phyloP scores from a whole-genome alignment of 2,329 filamentous ascomycete species.

The Knufia fluminis region DNA sequence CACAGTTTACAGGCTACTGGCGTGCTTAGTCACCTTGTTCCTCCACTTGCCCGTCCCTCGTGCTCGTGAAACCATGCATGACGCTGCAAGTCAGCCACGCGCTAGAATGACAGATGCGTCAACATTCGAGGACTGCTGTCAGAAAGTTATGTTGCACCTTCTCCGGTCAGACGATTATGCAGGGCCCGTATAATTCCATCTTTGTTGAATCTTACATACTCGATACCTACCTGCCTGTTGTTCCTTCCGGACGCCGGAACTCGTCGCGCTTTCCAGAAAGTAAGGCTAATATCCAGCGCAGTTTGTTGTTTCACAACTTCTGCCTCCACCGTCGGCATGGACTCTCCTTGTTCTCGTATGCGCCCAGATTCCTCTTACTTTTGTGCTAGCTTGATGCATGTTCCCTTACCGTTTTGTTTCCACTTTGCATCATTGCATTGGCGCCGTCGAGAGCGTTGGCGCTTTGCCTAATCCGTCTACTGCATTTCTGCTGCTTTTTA shows the following conservation, averaged over 20 bases:
- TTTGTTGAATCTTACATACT: no score
- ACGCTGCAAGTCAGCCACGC: no score
- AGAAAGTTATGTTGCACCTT: background rate
- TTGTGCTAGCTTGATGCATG: background rate
- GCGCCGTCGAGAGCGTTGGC: background rate
- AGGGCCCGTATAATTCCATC: no score
- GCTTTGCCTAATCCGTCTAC: slow-evolving; percentile 5
- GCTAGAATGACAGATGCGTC: background rate
- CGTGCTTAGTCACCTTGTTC: no score
- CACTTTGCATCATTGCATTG: background rate
- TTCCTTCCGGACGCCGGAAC: background rate
- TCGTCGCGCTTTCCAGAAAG: background rate
- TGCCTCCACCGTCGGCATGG: background rate
- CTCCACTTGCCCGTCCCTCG: no score
- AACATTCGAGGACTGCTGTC: background rate
- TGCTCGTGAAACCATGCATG: no score
- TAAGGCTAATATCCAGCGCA: background rate
- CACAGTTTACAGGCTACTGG: no score
- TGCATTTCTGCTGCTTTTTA: background rate
- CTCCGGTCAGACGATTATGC: background rate
- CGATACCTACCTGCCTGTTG: no score
- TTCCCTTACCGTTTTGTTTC: background rate
- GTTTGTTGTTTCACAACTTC: slow-evolving; percentile 1
- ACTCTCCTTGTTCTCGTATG: background rate
- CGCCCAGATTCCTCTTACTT: background rate